Base-by-base conservation (phyloP, 139 green algal species). In the Chlorokybus atmophyticus region DNA sequence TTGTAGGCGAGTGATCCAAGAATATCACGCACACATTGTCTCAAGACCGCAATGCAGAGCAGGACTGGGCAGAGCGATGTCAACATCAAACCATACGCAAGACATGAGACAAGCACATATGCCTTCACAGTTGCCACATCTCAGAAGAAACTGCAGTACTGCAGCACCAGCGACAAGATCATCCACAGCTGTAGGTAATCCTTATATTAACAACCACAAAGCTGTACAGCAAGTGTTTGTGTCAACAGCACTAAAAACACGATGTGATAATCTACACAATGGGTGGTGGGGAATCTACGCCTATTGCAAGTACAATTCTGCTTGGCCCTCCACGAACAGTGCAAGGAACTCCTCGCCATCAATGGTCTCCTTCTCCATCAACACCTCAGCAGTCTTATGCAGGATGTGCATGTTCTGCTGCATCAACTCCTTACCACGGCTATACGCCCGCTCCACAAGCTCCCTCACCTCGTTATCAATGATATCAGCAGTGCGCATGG, bases 321-420 rank as follows among this genome's bases (percentile, higher is more conserved):
- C 79, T 60, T 93, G 74, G 24, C 62, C 71, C 48, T 87, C 83
- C 50, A 92, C 66, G 50, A 98, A 77, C 32, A 97, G 84, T 44
- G 68, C 55, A 66, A 83, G 68, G 51, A 95, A 90, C 75, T 95
- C 87, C 35, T 95, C 90, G 10, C 91, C 92, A 68, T 97, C 91
- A 40, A 99, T 89, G 64, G 88, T 93, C 80, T 99, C 92, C 74
- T 93, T 90, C 80, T 99, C 92, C 54, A 99, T 65, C 40, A 99
- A 74, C 41, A 94, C 73, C 1, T 83, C 85, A 0, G 91, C 87
- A 8, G 69, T 75, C 61, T 76, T 75, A 80, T 98, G 90, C 68
- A 98, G 74, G 24, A 96, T 73, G 28, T 84, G 64, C 29, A 97
- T 94, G 78, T 98, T 94, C 44, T 41, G 73, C 52, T 77, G 55